Evolutionary conservation across 352 stramenopile genomes (phyloP).

Genomic region (Phytophthora fragariaefolia): DNA sequence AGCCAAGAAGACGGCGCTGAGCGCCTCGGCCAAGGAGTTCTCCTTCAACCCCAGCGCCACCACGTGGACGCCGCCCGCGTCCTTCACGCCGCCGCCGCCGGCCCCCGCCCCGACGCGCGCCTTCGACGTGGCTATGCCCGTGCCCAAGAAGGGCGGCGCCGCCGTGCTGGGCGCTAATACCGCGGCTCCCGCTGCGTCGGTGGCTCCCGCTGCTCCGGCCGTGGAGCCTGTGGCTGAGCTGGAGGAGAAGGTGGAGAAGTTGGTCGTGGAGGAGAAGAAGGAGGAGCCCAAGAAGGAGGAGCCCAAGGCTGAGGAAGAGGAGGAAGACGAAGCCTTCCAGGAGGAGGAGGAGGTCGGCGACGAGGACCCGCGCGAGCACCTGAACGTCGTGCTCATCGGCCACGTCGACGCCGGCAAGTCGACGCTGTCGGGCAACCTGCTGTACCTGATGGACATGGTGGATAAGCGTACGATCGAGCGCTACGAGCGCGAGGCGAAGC

Average conservation of each 20-base stretch:
- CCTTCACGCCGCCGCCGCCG: conserved; percentile 51
- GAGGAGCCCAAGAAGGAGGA: conserved; percentile 46
- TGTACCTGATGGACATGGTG: conserved; percentile 99
- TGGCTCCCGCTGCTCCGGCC: conserved; percentile 20
- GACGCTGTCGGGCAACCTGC: conserved; percentile 97
- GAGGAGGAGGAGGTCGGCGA: conserved; percentile 82
- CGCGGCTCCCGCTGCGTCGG: conserved; percentile 25
- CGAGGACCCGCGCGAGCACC: conserved; percentile 96
- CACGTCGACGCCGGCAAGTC: conserved; percentile 99
- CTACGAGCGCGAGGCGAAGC: conserved; percentile 98
- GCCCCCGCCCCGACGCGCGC: conserved; percentile 39
- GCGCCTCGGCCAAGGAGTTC: conserved; percentile 71
- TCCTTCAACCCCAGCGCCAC: conserved; percentile 78
- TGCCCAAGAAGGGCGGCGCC: conserved; percentile 75
- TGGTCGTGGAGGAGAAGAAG: conserved; percentile 31
- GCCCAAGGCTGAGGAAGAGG: conserved; percentile 25
- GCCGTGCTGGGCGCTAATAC: conserved; percentile 36
- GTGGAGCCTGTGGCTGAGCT: conserved; percentile 36
- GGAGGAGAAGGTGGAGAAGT: conserved; percentile 42
- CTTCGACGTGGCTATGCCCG: conserved; percentile 79
- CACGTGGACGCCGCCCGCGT: conserved; percentile 63
- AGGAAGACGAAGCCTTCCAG: conserved; percentile 48
- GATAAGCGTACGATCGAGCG: conserved; percentile 99
- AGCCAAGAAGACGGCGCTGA: conserved; percentile 72
- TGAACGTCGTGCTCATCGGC: conserved; percentile 99